Base-by-base conservation (phyloP, 1,284 basidiomycete species). In the Moesziomyces globuligerus region DNA sequence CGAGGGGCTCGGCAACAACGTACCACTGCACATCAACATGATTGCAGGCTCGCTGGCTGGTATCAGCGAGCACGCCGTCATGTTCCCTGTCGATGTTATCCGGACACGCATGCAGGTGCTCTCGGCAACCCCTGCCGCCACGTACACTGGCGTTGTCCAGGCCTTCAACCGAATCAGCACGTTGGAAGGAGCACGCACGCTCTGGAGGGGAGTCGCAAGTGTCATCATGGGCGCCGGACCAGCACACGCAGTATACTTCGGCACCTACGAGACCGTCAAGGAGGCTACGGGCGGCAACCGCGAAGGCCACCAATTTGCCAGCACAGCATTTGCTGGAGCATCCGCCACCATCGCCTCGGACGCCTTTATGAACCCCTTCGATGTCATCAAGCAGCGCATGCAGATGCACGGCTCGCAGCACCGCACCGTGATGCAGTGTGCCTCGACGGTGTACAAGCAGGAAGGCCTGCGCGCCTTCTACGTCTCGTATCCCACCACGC, bases 91-190 rank as follows among this genome's bases (percentile, higher is more conserved):
- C 69, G 96, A 99, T 85, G 94, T 92, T 78, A 96, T 99, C 83
- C 98, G 98, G 87, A 98, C 96, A 38, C 92, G 96, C 78, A 99
- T 99, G 95, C 95, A 99, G 86, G 92, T 99, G 40, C 90, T 98
- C 34, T 80, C 83, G 10, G 86, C 91, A 3, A 90, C 91, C 8
- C 89, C 91, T 7, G 88, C 90, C 8, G 91, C 91, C 8, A 87
- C 92, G 23, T 93, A 95, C 85, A 90, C 89, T n/a, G 90, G 91
- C 23, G 89, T 95, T 72, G 90, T 90, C 28, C 90, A 94, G 81
- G 93, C 93, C 0, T 90, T 95, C 78, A 87, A 90, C 55, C 89
- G 91, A 53, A 94, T 98, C 86, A 91, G 92, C 5, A 89, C 93
- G 9, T 93, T 92, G 4, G 96, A 99, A 84, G 96, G 96, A 28